Conservation (phyloP, 345 rosid species). For the Hirschfeldia incana region DNA sequence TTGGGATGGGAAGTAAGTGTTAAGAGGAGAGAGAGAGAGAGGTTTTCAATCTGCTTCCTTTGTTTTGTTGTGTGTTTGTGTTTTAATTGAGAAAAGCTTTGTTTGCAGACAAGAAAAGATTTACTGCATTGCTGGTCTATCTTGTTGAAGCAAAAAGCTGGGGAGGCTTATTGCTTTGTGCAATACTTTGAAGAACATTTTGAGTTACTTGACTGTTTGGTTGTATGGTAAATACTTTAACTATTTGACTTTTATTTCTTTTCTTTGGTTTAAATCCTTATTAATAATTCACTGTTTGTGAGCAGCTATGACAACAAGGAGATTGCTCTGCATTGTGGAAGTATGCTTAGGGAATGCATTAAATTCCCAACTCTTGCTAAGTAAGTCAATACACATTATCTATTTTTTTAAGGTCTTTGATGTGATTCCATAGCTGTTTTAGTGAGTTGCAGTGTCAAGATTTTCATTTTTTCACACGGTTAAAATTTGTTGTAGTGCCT, state of each 20-base stretch:
- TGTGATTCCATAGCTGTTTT: neutral
- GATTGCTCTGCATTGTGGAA: conserved; percentile 86
- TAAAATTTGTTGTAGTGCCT: conserved; percentile 52
- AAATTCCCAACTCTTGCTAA: conserved; percentile 86
- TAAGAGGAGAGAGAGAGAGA: neutral
- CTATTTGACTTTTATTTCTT: neutral
- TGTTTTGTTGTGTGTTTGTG: neutral
- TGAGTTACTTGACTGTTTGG: conserved; percentile 81
- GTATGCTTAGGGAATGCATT: conserved; percentile 95
- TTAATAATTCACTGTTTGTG: neutral
- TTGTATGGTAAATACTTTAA: conserved; percentile 33
- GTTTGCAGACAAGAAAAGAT: conserved; percentile 80
- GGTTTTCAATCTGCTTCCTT: neutral
- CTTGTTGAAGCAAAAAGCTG: conserved; percentile 80
- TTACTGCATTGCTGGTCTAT: conserved; percentile 89
- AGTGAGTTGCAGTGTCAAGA: neutral
- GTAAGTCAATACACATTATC: conserved; percentile 53
- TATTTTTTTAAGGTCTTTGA: neutral
- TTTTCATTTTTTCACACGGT: conserved; percentile 33
- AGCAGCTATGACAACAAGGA: conserved; percentile 96
- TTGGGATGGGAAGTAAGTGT: conserved; percentile 94
- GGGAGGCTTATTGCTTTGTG: conserved; percentile 62
- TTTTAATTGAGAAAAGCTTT: neutral
- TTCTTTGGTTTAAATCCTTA: neutral
- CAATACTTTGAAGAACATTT: conserved; percentile 83